phyloP scores from a whole-genome alignment of 192 early-diverging fungal species.

The Neocallimastix lanati region DNA sequence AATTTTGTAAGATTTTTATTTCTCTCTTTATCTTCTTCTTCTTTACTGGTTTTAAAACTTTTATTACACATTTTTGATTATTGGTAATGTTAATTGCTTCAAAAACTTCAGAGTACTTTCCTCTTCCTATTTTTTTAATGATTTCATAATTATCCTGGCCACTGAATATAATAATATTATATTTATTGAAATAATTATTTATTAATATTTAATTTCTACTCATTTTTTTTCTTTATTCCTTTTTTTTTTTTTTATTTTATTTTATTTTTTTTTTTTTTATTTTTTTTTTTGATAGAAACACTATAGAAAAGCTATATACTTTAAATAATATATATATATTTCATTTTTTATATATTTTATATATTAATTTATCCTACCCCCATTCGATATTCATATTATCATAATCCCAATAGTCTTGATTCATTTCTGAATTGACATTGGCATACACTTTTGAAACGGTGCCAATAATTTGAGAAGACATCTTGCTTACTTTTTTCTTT shows the following conservation, averaged over 20 bases:
- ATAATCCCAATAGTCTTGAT: conserved; percentile 88
- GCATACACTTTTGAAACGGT: conserved; percentile 71
- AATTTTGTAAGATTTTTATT: conserved; percentile 96
- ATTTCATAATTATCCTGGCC: conserved; percentile 95
- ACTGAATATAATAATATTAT: too few relatives aligned
- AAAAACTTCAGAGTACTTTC: conserved; percentile 99
- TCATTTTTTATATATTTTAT: too few relatives aligned
- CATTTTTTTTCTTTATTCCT: too few relatives aligned
- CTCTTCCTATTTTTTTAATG: conserved; percentile 88
- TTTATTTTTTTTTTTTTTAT: too few relatives aligned
- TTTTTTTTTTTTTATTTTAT: too few relatives aligned
- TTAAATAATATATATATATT: too few relatives aligned
- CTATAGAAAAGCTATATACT: too few relatives aligned
- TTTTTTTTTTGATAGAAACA: too few relatives aligned
- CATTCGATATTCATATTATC: conserved; percentile 81
- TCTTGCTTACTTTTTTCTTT: background rate
- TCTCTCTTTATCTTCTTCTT: conserved; percentile 99
- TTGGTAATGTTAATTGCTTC: conserved; percentile 85
- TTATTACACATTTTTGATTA: conserved; percentile 85
- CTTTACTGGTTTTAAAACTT: conserved; percentile 98
- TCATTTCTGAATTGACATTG: conserved; percentile 64
- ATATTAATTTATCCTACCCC: too few relatives aligned
- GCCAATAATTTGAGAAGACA: background rate
- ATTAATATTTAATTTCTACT: too few relatives aligned
- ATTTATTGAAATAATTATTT: too few relatives aligned